Evolutionary conservation across 2,329 filamentous ascomycete genomes (phyloP).

Genomic region (Monosporascus sp.): DNA sequence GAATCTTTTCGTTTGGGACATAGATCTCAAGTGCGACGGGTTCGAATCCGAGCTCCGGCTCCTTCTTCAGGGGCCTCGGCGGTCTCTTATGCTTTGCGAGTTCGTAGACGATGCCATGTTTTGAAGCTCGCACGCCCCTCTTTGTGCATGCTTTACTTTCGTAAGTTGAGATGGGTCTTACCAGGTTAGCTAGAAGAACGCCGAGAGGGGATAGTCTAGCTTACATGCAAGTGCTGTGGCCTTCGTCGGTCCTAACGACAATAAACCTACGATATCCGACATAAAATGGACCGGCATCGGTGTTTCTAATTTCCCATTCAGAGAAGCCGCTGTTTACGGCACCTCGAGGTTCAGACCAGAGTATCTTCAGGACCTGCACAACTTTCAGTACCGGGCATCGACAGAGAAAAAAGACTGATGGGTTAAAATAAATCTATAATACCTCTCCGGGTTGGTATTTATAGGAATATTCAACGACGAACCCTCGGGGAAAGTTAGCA

Average conservation of each 20-base stretch:
- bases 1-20: conserved; percentile 39
- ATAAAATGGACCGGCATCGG: conserved; percentile 36
- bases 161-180: conserved; percentile 52
- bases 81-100: conserved; percentile 14
- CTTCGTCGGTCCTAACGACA: conserved; percentile 45
- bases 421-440: not conserved
- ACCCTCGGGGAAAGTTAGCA: conserved; percentile 19
- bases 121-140: conserved; percentile 43
- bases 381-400: not conserved
- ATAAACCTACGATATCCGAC: conserved; percentile 50
- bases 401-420: not conserved
- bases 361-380: conserved; percentile 48
- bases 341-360: conserved; percentile 49
- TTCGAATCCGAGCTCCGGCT: conserved; percentile 43
- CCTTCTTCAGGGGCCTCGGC: conserved; percentile 30
- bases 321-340: conserved; percentile 20
- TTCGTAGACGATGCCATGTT: conserved; percentile 50
- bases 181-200: conserved; percentile 5
- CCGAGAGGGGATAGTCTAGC: conserved; percentile 13
- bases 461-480: conserved; percentile 19
- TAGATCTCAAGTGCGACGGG: conserved; percentile 41
- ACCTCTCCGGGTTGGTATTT: conserved; percentile 26
- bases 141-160: conserved; percentile 48
- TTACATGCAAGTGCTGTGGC: conserved; percentile 54
- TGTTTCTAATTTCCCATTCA: conserved; percentile 29